Percentiles rank a stretch among this genome's conserved stretches.
phyloP scores from a whole-genome alignment of 495 filamentous ascomycete genomes.

The Penicillium pulvis region DNA sequence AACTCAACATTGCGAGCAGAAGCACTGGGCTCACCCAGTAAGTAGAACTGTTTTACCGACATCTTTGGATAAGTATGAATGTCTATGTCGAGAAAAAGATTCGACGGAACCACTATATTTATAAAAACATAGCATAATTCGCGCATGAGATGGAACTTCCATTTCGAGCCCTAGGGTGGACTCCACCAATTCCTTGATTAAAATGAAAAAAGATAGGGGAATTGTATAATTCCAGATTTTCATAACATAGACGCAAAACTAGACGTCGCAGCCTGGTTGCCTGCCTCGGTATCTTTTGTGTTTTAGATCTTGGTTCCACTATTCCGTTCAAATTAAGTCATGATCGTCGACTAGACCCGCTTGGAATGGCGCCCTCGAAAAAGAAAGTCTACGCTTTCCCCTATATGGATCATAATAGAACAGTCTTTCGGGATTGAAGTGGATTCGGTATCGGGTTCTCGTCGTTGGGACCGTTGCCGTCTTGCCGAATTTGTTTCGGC shows the following conservation, averaged over 20 bases:
- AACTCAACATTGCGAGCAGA: conserved; percentile 41
- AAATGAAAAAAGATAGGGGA: not conserved
- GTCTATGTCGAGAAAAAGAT: not conserved
- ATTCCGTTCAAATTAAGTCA: not conserved
- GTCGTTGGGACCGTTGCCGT: not conserved
- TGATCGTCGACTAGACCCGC: not conserved
- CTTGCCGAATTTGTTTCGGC: conserved; percentile 1
- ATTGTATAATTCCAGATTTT: not conserved
- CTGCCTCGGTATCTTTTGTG: not conserved
- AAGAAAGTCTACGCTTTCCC: not conserved
- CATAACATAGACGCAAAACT: not conserved
- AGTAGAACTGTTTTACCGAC: not conserved
- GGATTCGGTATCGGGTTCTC: conserved; percentile 10
- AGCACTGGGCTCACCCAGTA: conserved; percentile 40
- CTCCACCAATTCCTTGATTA: conserved; percentile 1
- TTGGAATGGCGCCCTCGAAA: not conserved
- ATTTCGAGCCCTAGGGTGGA: conserved; percentile 4
- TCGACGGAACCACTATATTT: conserved; percentile 13
- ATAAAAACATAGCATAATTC: conserved; percentile 7
- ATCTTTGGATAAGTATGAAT: not conserved
- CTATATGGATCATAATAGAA: not conserved
- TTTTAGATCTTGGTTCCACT: not conserved
- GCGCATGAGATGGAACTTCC: conserved; percentile 30
- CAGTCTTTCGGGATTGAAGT: conserved; percentile 13
- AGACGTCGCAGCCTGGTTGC: not conserved